Base-by-base conservation (phyloP, 2,329 filamentous ascomycete genomes). In the Fusarium sp. region DNA sequence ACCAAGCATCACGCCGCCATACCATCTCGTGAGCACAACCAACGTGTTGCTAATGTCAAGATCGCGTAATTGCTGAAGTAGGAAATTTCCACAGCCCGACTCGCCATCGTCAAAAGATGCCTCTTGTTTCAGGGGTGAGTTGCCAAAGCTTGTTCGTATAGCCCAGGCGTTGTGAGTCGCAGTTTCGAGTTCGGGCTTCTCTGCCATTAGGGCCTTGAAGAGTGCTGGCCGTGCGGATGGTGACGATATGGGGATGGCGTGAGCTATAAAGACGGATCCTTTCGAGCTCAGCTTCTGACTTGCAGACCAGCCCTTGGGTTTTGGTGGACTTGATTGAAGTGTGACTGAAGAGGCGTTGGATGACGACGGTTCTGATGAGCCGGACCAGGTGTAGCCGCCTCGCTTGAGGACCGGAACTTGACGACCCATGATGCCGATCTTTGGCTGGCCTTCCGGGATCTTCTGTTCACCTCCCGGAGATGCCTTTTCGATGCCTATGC, bases 351-450 rank as follows among this genome's bases (percentile, higher is more conserved):
- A 67, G 40, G 76, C 62, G 2, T 62, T 68, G n/a, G 78, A 71
- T 11, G 73, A 71, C 6, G 66, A 24, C 16, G 63, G 52, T 18
- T 74, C 66, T n/a, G 73, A 72, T n/a, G 73, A 72, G 13, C 74
- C 74, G 6, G 79, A 76, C 82, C 82, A 84, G 10, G 79, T 85
- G 80, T 96, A 96, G 2, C 93, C 94, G 80, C 93, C 91, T 75
- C 94, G 86, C 82, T 94, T 95, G 76, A 97, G 85, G 1, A 96
- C 93, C 5, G 89, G 87, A 16, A 97, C 85, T 61, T 94, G 91
- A 62, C 94, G 88, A 0, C 92, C 93, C 87, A 96, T 88, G 13
- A 97, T 87, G 64, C 83, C 91, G 5, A 96, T 86, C 31, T 88
- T 88, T 0, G 94, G 94, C 81, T 96, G 94, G 0, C 94, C 94